phyloP scores from a whole-genome alignment of 306 rosid species.

The Lathyrus aphaca region DNA sequence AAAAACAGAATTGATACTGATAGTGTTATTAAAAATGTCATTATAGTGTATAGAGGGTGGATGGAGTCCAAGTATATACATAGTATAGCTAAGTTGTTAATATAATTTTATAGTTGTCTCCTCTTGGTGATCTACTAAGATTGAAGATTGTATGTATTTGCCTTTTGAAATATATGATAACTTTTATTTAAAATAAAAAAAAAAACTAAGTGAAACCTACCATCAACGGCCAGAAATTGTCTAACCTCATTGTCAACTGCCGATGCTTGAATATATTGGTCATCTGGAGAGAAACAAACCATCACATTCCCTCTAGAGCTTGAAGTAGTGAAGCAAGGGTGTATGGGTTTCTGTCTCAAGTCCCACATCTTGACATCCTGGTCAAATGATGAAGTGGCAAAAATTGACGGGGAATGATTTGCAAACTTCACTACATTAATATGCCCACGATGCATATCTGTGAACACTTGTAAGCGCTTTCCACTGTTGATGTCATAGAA shows the following conservation, averaged over 20 bases:
- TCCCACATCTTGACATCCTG: constrained; percentile 90
- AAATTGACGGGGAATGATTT: constrained; percentile 77
- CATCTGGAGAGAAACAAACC: constrained; percentile 95
- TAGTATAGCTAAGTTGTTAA: too few relatives aligned
- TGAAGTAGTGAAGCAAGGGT: constrained; percentile 73
- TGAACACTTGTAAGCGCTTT: constrained; percentile 68
- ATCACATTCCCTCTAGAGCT: constrained; percentile 85
- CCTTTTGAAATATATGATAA: too few relatives aligned
- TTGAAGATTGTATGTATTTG: too few relatives aligned
- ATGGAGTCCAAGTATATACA: too few relatives aligned
- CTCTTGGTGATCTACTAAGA: too few relatives aligned
- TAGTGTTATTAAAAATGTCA: too few relatives aligned
- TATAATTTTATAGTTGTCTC: too few relatives aligned
- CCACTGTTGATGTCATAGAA: constrained; percentile 73
- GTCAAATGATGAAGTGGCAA: constrained; percentile 85
- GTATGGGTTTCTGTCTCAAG: constrained; percentile 75
- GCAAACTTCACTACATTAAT: constrained; percentile 84
- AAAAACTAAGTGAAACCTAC: constrained; percentile 78
- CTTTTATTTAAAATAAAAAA: too few relatives aligned
- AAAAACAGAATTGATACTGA: too few relatives aligned
- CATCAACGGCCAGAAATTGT: constrained; percentile 81
- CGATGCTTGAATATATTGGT: constrained; percentile 76
- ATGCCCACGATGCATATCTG: constrained; percentile 81
- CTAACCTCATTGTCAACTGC: constrained; percentile 90
- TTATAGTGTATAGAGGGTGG: too few relatives aligned